Base-by-base conservation (phyloP, 2,329 filamentous ascomycete species). In the Botrytis cinerea region DNA sequence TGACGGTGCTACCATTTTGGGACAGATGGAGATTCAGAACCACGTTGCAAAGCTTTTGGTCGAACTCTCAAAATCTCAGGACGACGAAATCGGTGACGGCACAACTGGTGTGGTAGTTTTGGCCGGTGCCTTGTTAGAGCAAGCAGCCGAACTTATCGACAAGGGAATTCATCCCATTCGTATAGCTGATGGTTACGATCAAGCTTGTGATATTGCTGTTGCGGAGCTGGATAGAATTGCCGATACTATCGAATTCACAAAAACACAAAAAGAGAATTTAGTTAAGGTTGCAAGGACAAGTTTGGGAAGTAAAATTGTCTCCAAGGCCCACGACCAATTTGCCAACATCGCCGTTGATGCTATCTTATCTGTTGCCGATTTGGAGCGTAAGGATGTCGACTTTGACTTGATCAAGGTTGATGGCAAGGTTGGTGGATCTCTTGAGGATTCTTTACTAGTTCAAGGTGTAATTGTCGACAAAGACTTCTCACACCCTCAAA, bases 351-450 rank as follows among this genome's bases (percentile, higher is more conserved):
- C 96, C 71, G 94, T 99, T 63, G 96, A 99, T 81, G 97, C 96
- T 61, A 95, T 99, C 68, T 89, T 99, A 74, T 97, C 95, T 2
- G 97, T 99, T 74, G 96, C 96, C 70, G 96, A 99, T 82, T 87
- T 99, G 72, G 94, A 98, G 82, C 92, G 95, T 77, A 97, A 94
- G 85, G 96, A 99, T 81, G 97, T 99, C 75, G 95, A 99, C 82
- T 99, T 99, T 81, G 96, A 99, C 85, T 86, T 99, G 78, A 99
- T 99, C 87, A 99, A 99, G 88, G 95, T 99, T 70, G 96, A 99
- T 81, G 95, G 96, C 80, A 99, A 99, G 87, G 94, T 98, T 51
- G 96, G 96, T 79, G 96, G 97, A 74, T 85, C 95, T 43, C 88
- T 99, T 28, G 95, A 98, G 84, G 96, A 99, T 83, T 93, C 95